Evolutionary conservation across 306 rosid genomes (phyloP).

Genomic region (Nissolia schottii): DNA sequence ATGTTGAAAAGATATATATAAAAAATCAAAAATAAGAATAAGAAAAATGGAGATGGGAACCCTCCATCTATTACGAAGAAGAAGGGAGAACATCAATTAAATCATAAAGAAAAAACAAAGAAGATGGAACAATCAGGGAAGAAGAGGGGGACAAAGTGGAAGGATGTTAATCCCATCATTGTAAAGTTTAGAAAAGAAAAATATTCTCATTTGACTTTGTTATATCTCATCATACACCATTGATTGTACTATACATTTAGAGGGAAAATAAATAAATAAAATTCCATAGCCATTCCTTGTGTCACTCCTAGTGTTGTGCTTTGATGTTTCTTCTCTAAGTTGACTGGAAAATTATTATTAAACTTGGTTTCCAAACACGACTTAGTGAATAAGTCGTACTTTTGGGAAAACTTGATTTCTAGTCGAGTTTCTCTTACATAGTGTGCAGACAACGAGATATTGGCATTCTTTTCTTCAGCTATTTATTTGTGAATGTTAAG

Average conservation of each 20-base stretch:
- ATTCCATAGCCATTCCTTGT: conserved; percentile 13
- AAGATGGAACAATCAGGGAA: conserved; percentile 24
- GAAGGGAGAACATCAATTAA: conserved; percentile 23
- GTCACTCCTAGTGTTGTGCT: conserved; percentile 10
- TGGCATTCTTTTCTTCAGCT: background rate
- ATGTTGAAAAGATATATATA: no score
- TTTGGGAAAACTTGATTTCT: background rate
- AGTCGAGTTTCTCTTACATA: background rate
- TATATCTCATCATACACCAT: conserved; percentile 62
- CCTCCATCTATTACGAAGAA: conserved; percentile 55
- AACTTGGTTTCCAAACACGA: conserved; percentile 6
- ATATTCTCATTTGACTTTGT: conserved; percentile 82
- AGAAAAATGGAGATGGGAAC: conserved; percentile 55
- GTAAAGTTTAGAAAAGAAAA: conserved; percentile 65
- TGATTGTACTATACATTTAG: conserved; percentile 46
- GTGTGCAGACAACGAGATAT: background rate
- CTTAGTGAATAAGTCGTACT: background rate
- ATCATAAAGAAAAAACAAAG: conserved; percentile 19
- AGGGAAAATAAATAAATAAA: background rate
- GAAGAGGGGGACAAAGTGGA: conserved; percentile 96
- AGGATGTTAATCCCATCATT: conserved; percentile 86
- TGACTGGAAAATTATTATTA: conserved; percentile 11
- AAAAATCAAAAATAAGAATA: background rate
- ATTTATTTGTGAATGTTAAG: background rate
- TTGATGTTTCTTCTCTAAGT: conserved; percentile 14